These are phyloP conservation scores for Lonicera japonica DNA, from an alignment of 129 eudicot genomes.

Conservation along the genomic window DNA sequence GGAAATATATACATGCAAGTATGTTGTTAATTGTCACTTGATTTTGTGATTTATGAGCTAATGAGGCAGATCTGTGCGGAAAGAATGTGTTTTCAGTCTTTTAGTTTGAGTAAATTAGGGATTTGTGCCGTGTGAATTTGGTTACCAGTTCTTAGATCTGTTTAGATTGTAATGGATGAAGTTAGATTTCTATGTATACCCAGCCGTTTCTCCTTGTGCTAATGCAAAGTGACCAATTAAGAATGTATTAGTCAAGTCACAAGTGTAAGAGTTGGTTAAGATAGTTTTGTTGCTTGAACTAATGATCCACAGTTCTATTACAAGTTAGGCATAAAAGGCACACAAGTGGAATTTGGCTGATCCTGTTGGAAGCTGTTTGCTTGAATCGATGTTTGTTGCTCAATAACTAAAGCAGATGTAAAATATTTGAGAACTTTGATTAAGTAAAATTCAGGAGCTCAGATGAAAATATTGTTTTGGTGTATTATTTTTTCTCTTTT, in stretches of 20 bases:
- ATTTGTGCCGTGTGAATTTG: conserved; percentile 9
- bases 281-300: conserved; percentile 7
- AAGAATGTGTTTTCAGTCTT: conserved; percentile 7
- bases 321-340: neutral
- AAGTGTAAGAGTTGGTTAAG: conserved; percentile 1
- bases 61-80: conserved; percentile 1
- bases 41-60: conserved; percentile 14
- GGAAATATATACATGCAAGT: neutral
- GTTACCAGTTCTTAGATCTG: conserved; percentile 4
- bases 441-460: neutral
- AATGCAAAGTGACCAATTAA: neutral
- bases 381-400: conserved; percentile 14
- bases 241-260: conserved; percentile 7
- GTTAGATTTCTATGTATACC: neutral
- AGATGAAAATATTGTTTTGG: neutral
- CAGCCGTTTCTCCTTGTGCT: neutral
- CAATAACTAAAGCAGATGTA: neutral
- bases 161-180: neutral
- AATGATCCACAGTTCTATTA: conserved; percentile 3
- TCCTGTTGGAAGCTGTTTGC: conserved; percentile 9
- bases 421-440: neutral
- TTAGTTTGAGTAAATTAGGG: neutral
- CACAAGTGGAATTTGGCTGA: neutral
- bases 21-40: conserved; percentile 1
- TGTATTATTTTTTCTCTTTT: neutral